These are phyloP conservation scores for Avena eriantha DNA, from an alignment of 176 grass and related monocot species.

Conservation along the genomic window DNA sequence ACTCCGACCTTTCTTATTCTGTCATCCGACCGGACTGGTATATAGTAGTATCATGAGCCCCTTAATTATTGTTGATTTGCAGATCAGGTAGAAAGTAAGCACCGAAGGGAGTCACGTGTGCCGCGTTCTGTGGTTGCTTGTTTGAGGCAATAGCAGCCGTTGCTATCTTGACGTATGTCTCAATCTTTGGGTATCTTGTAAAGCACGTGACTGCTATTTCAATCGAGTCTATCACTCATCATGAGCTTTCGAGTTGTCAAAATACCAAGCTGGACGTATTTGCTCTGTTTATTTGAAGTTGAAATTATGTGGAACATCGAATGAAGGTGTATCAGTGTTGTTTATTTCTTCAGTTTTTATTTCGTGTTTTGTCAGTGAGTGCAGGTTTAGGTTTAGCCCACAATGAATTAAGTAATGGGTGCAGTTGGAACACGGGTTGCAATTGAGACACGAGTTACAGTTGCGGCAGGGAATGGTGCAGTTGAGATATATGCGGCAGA, in stretches of 20 bases:
- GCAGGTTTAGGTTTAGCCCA: too few relatives aligned
- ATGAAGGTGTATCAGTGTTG: not conserved
- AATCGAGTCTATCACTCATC: too few relatives aligned
- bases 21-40: not conserved
- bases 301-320: not conserved
- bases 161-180: not conserved
- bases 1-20: slow-evolving; percentile 32
- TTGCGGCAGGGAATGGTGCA: too few relatives aligned
- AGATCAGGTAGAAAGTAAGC: slow-evolving; percentile 9
- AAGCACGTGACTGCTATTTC: not conserved
- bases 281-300: not conserved
- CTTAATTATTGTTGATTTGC: not conserved
- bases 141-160: not conserved
- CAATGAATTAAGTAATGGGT: not conserved
- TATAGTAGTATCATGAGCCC: not conserved
- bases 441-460: too few relatives aligned
- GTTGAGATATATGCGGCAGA: too few relatives aligned
- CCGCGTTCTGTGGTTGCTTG: not conserved
- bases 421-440: too few relatives aligned
- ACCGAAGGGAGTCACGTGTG: not conserved
- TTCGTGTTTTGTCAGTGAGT: not conserved
- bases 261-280: not conserved
- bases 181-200: not conserved
- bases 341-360: not conserved
- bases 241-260: not conserved